Conservation (phyloP, 164 flowering plant species). For the Annona cherimola region DNA sequence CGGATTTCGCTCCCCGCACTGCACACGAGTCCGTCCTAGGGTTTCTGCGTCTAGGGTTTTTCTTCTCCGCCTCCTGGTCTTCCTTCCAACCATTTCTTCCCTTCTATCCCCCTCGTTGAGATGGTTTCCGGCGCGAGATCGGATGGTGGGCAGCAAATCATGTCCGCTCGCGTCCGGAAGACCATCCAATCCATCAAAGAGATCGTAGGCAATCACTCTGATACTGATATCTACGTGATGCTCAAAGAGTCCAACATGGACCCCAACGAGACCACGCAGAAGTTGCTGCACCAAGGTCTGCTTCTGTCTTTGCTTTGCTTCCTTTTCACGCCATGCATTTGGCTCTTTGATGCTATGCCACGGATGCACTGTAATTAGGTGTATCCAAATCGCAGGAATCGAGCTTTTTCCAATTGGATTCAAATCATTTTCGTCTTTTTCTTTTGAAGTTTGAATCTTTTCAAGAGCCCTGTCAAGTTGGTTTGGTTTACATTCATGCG, state of each 20-base stretch:
- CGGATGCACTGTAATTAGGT: background rate
- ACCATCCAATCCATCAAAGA: slow-evolving; percentile 76
- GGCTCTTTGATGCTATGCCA: background rate
- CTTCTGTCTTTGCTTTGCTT: background rate
- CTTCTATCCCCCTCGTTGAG: slow-evolving; percentile 1
- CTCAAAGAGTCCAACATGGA: slow-evolving; percentile 85
- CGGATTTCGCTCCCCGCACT: background rate
- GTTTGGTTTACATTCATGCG: background rate
- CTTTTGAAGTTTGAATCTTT: background rate
- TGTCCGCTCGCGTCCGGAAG: slow-evolving; percentile 41
- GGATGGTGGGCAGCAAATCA: slow-evolving; percentile 6
- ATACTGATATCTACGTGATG: slow-evolving; percentile 60
- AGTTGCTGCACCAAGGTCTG: slow-evolving; percentile 73
- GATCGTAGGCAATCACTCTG: slow-evolving; percentile 73
- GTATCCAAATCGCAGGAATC: background rate
- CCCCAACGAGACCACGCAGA: slow-evolving; percentile 79
- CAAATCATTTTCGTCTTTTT: background rate
- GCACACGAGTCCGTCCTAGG: no score
- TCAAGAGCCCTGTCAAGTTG: background rate
- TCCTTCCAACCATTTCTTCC: background rate
- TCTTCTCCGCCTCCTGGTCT: background rate
- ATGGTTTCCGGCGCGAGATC: slow-evolving; percentile 12
- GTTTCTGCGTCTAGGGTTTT: background rate
- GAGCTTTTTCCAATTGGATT: background rate
- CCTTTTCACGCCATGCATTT: background rate